Percentiles rank a stretch among this genome's conserved stretches.
Evolutionary conservation across 2,329 filamentous ascomycete species (phyloP).

Genomic region (Macrophomina pseudophaseolina): DNA sequence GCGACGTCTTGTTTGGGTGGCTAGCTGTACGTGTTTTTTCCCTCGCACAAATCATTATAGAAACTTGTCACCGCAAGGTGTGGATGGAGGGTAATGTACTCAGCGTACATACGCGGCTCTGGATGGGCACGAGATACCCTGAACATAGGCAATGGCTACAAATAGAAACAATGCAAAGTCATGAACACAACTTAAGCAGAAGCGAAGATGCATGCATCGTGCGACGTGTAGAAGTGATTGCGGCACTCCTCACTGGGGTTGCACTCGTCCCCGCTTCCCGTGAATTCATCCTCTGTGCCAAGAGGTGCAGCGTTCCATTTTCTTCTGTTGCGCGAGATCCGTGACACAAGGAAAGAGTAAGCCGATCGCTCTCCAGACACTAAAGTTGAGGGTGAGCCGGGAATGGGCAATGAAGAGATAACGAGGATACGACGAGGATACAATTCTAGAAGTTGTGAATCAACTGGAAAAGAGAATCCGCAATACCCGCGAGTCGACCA

Average conservation of each 20-base stretch:
- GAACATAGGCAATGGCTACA: constrained; percentile 7
- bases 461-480: too few species aligned
- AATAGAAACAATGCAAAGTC: background rate
- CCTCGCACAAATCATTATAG: constrained; percentile 11
- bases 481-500: too few species aligned
- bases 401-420: too few species aligned
- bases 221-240: background rate
- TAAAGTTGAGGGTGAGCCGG: too few species aligned
- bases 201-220: background rate
- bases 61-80: constrained; percentile 16
- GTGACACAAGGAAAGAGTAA: too few species aligned
- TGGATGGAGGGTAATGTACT: constrained; percentile 10
- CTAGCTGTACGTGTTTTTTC: constrained; percentile 9
- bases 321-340: too few species aligned
- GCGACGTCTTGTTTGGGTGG: constrained; percentile 21
- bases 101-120: constrained; percentile 7
- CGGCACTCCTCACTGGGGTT: background rate
- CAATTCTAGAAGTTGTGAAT: too few species aligned
- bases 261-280: too few species aligned
- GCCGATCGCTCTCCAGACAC: too few species aligned
- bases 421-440: too few species aligned
- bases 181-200: background rate
- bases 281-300: too few species aligned
- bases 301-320: too few species aligned
- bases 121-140: constrained; percentile 17